Evolutionary conservation across 2,329 filamentous ascomycete species (phyloP).

Genomic region (Bretziella fagacearum): DNA sequence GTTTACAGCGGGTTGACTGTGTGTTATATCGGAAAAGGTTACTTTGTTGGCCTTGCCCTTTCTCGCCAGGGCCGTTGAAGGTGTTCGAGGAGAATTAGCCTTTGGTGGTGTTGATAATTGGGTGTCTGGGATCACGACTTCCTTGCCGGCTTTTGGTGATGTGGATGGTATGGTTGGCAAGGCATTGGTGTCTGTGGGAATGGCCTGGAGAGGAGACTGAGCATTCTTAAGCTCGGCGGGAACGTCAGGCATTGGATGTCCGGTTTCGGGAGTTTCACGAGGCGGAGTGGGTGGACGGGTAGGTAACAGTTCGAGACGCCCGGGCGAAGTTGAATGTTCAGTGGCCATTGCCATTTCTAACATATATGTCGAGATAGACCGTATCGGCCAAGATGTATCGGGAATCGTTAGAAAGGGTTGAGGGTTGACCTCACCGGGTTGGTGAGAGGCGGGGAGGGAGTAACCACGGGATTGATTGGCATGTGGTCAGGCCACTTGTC

Average conservation of each 20-base stretch:
- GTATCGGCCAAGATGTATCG: background rate
- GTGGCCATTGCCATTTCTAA: slow-evolving; percentile 8
- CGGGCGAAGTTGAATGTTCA: background rate
- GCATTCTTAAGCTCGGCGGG: slow-evolving; percentile 17
- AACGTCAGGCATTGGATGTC: background rate
- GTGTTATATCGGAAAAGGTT: slow-evolving; percentile 38
- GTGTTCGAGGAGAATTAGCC: slow-evolving; percentile 27
- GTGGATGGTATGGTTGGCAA: background rate
- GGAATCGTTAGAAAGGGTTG: background rate
- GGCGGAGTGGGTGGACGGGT: slow-evolving; percentile 51
- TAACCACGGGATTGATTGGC: background rate
- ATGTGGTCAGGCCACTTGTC: background rate
- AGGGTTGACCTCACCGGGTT: background rate
- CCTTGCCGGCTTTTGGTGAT: background rate
- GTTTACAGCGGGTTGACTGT: slow-evolving; percentile 37
- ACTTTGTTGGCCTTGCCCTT: slow-evolving; percentile 35
- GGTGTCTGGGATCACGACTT: background rate
- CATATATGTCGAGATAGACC: background rate
- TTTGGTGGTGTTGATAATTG: slow-evolving; percentile 36
- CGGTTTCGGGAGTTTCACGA: slow-evolving; percentile 26
- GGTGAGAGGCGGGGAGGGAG: background rate
- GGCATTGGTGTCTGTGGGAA: background rate
- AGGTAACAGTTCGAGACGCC: slow-evolving; percentile 30
- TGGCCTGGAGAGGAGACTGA: slow-evolving; percentile 17
- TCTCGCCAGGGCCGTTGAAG: slow-evolving; percentile 27